Conservation (phyloP, 805 yeast genomes). For the Starmerella stellata region DNA sequence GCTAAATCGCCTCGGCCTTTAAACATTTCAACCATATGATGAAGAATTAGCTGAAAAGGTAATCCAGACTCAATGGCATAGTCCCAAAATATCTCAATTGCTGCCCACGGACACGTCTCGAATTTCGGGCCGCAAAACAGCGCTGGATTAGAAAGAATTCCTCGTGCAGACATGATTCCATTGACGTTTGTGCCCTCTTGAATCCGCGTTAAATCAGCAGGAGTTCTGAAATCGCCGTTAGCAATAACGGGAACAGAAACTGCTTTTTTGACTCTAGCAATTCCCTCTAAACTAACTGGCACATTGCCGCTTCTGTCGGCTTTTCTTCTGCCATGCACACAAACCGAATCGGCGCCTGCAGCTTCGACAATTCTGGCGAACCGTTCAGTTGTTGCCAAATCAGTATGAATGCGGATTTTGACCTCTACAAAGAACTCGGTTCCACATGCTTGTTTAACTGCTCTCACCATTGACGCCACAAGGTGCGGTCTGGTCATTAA, state of each 20-base stretch:
- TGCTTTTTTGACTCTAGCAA: conserved; percentile 40
- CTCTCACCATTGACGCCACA: conserved; percentile 66
- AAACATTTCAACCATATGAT: conserved; percentile 78
- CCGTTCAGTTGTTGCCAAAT: conserved; percentile 49
- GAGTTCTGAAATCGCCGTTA: conserved; percentile 78
- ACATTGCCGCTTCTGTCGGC: conserved; percentile 58
- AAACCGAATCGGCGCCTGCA: conserved; percentile 84
- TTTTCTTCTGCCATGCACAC: conserved; percentile 84
- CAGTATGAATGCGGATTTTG: conserved; percentile 73
- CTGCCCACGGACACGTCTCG: conserved; percentile 70
- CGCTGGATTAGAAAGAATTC: conserved; percentile 71
- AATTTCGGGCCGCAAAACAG: conserved; percentile 47
- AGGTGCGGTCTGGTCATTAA: conserved; percentile 66
- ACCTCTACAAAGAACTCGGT: conserved; percentile 63
- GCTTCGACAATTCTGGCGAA: conserved; percentile 59
- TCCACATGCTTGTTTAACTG: conserved; percentile 63
- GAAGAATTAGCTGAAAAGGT: conserved; percentile 70
- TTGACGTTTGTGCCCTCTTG: conserved; percentile 54
- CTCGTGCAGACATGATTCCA: conserved; percentile 94
- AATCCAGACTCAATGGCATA: conserved; percentile 62
- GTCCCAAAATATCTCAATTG: conserved; percentile 69
- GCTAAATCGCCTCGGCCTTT: conserved; percentile 23
- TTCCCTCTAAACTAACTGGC: conserved; percentile 73
- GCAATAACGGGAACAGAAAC: conserved; percentile 68
- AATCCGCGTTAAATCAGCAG: conserved; percentile 47